Percentiles rank a stretch among this genome's conserved stretches.
Evolutionary conservation across 345 rosid species (phyloP).

Genomic region (Clarkia xantiana): DNA sequence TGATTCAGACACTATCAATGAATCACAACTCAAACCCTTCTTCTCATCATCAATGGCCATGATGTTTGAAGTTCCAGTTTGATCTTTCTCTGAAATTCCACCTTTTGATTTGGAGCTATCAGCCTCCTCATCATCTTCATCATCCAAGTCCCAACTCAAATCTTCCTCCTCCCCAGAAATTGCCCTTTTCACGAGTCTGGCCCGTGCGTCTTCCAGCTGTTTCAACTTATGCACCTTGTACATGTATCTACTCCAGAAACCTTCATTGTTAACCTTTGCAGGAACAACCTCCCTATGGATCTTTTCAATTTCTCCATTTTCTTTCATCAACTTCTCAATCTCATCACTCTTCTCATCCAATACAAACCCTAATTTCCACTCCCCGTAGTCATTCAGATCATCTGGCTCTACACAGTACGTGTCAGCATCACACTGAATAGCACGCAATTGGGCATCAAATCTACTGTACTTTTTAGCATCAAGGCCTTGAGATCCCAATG

Average conservation of each 20-base stretch:
- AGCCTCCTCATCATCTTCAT: conserved; percentile 7
- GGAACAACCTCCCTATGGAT: conserved; percentile 20
- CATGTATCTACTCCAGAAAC: conserved; percentile 55
- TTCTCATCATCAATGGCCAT: neutral
- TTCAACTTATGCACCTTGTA: conserved; percentile 38
- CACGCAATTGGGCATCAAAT: conserved; percentile 48
- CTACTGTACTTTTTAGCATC: conserved; percentile 42
- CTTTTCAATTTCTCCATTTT: conserved; percentile 21
- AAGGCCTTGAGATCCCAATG: conserved; percentile 6
- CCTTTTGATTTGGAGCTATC: neutral
- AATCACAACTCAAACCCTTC: neutral
- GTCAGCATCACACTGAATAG: conserved; percentile 30
- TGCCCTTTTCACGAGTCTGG: conserved; percentile 47
- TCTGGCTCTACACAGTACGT: conserved; percentile 52
- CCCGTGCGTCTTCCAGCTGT: conserved; percentile 56
- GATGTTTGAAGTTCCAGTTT: neutral
- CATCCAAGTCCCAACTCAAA: conserved; percentile 79
- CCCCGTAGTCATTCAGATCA: conserved; percentile 31
- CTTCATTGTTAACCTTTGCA: conserved; percentile 24
- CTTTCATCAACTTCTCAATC: conserved; percentile 24
- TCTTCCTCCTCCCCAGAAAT: conserved; percentile 52
- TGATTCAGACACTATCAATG: conserved; percentile 1
- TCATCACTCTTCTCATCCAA: conserved; percentile 30
- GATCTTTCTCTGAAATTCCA: neutral
- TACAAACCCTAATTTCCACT: conserved; percentile 38